phyloP scores from a whole-genome alignment of 345 rosid genomes.

The Xanthoceras sorbifolium region DNA sequence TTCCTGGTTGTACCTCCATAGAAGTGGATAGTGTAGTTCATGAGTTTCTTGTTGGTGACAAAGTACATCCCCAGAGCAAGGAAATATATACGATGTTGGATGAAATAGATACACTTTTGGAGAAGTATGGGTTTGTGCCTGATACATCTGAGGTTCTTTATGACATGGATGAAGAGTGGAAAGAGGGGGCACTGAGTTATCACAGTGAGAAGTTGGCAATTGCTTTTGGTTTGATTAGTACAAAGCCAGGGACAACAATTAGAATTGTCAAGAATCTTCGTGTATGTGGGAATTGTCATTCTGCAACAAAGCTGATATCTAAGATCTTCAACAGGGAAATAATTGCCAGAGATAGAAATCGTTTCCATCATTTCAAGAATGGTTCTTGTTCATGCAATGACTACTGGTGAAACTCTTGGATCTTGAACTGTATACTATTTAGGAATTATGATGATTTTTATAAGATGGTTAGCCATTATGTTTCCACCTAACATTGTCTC shows the following conservation, averaged over 20 bases:
- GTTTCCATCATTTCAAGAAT: slow-evolving; percentile 77
- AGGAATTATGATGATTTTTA: neutral
- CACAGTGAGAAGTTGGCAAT: slow-evolving; percentile 82
- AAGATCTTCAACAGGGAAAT: slow-evolving; percentile 77
- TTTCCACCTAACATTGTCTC: too few species aligned
- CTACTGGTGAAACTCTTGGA: slow-evolving; percentile 50
- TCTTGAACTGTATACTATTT: neutral
- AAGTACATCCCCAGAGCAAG: slow-evolving; percentile 53
- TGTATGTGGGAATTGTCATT: slow-evolving; percentile 72
- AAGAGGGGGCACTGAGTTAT: slow-evolving; percentile 66
- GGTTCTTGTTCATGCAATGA: slow-evolving; percentile 80
- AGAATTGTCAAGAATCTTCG: slow-evolving; percentile 83
- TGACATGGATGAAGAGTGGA: slow-evolving; percentile 78
- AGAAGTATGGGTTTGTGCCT: slow-evolving; percentile 57
- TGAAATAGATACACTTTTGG: slow-evolving; percentile 56
- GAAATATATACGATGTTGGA: slow-evolving; percentile 66
- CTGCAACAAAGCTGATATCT: slow-evolving; percentile 70
- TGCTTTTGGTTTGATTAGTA: slow-evolving; percentile 80
- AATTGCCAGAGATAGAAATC: slow-evolving; percentile 73
- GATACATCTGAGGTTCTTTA: slow-evolving; percentile 72
- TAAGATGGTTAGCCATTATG: too few species aligned
- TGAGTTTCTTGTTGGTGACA: slow-evolving; percentile 79
- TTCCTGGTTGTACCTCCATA: slow-evolving; percentile 76
- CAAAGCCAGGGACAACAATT: slow-evolving; percentile 70
- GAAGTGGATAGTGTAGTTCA: slow-evolving; percentile 69